phyloP scores from a whole-genome alignment of 73 alveolate species.

The Effrenium voratum region DNA sequence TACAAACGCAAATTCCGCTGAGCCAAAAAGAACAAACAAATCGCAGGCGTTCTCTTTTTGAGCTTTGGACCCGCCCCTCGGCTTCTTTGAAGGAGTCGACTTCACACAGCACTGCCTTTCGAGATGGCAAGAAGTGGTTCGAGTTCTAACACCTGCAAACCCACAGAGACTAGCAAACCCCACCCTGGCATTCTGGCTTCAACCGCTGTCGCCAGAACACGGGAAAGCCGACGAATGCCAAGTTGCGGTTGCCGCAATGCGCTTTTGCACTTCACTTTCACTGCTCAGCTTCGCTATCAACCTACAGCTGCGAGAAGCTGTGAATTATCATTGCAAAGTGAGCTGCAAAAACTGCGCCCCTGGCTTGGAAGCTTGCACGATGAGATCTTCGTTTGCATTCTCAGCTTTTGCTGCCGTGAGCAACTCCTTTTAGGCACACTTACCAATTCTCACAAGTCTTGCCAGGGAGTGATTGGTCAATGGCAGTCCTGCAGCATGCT shows the following conservation, averaged over 20 bases:
- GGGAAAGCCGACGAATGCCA: too few species aligned
- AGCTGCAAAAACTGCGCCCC: neutral
- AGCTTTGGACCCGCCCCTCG: conserved; percentile 51
- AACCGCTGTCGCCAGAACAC: neutral
- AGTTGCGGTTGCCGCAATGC: conserved; percentile 58
- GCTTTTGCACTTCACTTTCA: conserved; percentile 88
- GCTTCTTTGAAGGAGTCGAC: conserved; percentile 88
- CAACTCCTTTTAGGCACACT: conserved; percentile 14
- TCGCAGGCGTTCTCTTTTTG: neutral
- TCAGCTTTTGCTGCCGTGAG: conserved; percentile 72
- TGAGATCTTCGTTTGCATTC: conserved; percentile 81
- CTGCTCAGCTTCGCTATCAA: conserved; percentile 83
- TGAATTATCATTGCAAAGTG: neutral
- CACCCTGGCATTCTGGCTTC: neutral
- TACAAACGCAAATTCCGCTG: neutral
- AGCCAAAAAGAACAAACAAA: neutral
- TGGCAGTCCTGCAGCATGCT: conserved; percentile 79
- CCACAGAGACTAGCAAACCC: neutral
- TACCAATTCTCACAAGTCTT: neutral
- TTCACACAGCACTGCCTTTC: conserved; percentile 78
- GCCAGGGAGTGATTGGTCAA: neutral
- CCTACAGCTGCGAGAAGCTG: conserved; percentile 3
- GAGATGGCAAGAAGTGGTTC: neutral
- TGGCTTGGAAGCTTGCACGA: conserved; percentile 67
- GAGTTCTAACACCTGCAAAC: neutral